Evolutionary conservation across 768 basidiomycete species (phyloP).

Genomic region (Tylopilus vinaceipallidus): DNA sequence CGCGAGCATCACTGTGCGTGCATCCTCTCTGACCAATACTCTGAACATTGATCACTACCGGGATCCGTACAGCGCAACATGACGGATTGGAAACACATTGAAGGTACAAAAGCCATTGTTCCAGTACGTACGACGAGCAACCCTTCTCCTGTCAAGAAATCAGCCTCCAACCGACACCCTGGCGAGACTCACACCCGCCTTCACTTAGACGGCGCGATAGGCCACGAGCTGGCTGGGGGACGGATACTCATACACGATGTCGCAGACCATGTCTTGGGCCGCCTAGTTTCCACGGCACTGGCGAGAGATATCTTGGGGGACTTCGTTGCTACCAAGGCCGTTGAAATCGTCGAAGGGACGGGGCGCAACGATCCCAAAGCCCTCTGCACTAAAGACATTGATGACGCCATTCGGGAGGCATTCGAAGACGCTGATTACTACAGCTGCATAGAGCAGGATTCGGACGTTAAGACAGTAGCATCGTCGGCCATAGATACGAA

Average conservation of each 20-base stretch:
- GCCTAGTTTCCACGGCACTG: not conserved
- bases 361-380: not conserved
- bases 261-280: slow-evolving; percentile 9
- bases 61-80: not conserved
- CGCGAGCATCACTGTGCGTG: too few species aligned
- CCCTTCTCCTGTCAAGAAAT: slow-evolving; percentile 2
- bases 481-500: not conserved
- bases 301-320: not conserved
- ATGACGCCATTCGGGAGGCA: not conserved
- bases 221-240: slow-evolving; percentile 6
- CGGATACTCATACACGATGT: slow-evolving; percentile 12
- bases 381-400: not conserved
- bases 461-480: too few species aligned
- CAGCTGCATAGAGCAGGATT: not conserved
- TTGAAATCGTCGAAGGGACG: slow-evolving; percentile 1
- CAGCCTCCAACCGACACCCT: slow-evolving; percentile 1
- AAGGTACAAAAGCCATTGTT: not conserved
- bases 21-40: too few species aligned
- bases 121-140: not conserved
- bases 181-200: slow-evolving; percentile 1
- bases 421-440: slow-evolving; percentile 1
- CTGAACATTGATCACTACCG: not conserved
- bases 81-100: not conserved
- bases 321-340: not conserved
- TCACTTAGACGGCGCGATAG: not conserved